These are phyloP conservation scores for Pilatotrama ljubarskyi DNA, from an alignment of 768 basidiomycete species.

Conservation along the genomic window DNA sequence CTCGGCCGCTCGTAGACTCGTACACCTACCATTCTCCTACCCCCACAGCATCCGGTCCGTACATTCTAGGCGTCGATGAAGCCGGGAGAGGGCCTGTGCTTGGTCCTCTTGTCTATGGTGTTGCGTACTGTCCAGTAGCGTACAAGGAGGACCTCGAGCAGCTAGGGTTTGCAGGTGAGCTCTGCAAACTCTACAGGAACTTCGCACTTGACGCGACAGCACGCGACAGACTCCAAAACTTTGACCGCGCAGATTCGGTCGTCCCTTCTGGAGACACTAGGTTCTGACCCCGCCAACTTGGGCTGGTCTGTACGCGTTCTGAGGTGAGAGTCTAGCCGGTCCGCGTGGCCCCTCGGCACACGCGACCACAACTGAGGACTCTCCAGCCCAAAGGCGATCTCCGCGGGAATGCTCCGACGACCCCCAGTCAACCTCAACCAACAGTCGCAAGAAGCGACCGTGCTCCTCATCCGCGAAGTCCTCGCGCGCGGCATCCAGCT, in stretches of 20 bases:
- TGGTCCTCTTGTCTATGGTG: slow-evolving; percentile 93
- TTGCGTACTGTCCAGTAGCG: slow-evolving; percentile 86
- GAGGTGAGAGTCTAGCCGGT: slow-evolving; percentile 44
- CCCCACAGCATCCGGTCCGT: slow-evolving; percentile 72
- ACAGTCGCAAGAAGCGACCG: slow-evolving; percentile 87
- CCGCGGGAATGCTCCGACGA: slow-evolving; percentile 82
- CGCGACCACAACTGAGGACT: neutral
- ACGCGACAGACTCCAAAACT: slow-evolving; percentile 84
- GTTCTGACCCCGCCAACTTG: slow-evolving; percentile 67
- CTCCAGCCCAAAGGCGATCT: slow-evolving; percentile 85
- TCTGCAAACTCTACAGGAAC: neutral
- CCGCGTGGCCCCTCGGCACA: neutral
- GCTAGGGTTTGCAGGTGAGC: slow-evolving; percentile 88
- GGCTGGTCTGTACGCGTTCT: slow-evolving; percentile 84
- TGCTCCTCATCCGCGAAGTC: slow-evolving; percentile 83
- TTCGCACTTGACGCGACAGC: neutral
- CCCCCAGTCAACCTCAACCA: slow-evolving; percentile 86
- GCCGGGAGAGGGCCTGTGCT: slow-evolving; percentile 95
- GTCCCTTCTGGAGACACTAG: slow-evolving; percentile 62
- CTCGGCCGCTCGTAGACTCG: slow-evolving; percentile 59
- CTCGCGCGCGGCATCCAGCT: slow-evolving; percentile 79
- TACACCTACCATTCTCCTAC: slow-evolving; percentile 77
- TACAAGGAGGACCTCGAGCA: slow-evolving; percentile 73
- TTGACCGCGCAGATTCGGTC: slow-evolving; percentile 72
- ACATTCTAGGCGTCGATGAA: slow-evolving; percentile 98